These are phyloP conservation scores for Trichoderma guizhouense DNA, from an alignment of 2,329 filamentous ascomycete species.

Conservation along the genomic window DNA sequence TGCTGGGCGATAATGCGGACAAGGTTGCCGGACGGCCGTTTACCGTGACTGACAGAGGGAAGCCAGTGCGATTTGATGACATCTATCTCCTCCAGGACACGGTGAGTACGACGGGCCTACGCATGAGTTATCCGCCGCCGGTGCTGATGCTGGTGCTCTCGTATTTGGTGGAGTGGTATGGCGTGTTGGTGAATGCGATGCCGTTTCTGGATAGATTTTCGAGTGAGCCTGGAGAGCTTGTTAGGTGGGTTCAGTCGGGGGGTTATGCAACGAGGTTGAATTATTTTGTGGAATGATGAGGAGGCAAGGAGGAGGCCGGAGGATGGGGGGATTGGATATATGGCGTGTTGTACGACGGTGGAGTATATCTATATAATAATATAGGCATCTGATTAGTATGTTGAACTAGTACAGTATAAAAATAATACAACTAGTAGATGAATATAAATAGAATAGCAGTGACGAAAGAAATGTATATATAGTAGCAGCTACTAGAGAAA, in stretches of 20 bases:
- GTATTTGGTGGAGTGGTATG: conserved; percentile 28
- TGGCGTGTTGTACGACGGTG: conserved; percentile 35
- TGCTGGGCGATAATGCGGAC: conserved; percentile 38
- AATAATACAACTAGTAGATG: too few relatives aligned
- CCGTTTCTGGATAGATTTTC: conserved; percentile 27
- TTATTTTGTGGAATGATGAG: conserved; percentile 37
- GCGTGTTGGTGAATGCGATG: conserved; percentile 19
- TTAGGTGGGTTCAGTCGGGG: conserved; percentile 41
- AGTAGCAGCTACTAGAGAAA: too few relatives aligned
- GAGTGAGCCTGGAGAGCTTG: conserved; percentile 33
- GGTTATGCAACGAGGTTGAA: conserved; percentile 37
- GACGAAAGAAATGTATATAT: too few relatives aligned
- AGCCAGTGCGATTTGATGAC: conserved; percentile 40
- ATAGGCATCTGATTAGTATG: too few relatives aligned
- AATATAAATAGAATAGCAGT: too few relatives aligned
- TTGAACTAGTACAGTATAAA: too few relatives aligned
- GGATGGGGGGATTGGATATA: conserved; percentile 43
- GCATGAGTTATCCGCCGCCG: conserved; percentile 33
- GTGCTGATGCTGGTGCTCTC: conserved; percentile 37
- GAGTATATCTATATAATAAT: too few relatives aligned
- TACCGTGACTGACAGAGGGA: conserved; percentile 48
- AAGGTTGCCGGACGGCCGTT: conserved; percentile 46
- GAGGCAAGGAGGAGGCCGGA: conserved; percentile 35
- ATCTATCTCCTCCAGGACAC: conserved; percentile 35
- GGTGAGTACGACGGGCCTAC: conserved; percentile 30